Percentiles rank a stretch among this genome's conserved stretches.
phyloP scores from a whole-genome alignment of 306 rosid species.

The Urtica urens region DNA sequence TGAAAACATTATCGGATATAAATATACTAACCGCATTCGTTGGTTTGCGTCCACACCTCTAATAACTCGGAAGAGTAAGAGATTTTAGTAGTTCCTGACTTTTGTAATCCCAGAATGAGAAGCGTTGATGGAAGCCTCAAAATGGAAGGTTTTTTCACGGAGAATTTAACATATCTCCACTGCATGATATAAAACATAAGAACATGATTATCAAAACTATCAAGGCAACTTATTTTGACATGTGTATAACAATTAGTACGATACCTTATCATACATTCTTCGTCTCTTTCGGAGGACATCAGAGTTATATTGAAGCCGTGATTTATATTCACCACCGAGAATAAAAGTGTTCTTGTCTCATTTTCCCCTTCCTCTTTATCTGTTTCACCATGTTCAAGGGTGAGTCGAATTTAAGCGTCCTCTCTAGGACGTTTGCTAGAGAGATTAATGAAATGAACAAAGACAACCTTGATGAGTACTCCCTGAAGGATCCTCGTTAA shows the following conservation, averaged over 20 bases:
- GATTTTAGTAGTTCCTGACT: neutral
- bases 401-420: conserved; percentile 9
- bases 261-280: conserved; percentile 65
- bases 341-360: conserved; percentile 50
- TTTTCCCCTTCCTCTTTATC: conserved; percentile 39
- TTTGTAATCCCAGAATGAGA: conserved; percentile 40
- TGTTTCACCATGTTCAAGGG: conserved; percentile 25
- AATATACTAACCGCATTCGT: conserved; percentile 46
- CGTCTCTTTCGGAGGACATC: conserved; percentile 48
- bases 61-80: conserved; percentile 10
- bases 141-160: conserved; percentile 46
- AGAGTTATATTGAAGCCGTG: conserved; percentile 63
- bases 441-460: no score
- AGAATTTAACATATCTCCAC: conserved; percentile 26
- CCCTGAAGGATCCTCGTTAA: no score
- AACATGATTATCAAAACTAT: conserved; percentile 1
- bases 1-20: neutral
- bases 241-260: no score
- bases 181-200: conserved; percentile 18
- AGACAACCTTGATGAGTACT: no score
- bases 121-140: conserved; percentile 65
- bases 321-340: conserved; percentile 56
- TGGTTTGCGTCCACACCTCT: conserved; percentile 55
- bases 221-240: conserved; percentile 2
- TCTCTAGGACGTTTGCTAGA: neutral